Conservation (phyloP, 164 flowering plant genomes). For the Piper betle region DNA sequence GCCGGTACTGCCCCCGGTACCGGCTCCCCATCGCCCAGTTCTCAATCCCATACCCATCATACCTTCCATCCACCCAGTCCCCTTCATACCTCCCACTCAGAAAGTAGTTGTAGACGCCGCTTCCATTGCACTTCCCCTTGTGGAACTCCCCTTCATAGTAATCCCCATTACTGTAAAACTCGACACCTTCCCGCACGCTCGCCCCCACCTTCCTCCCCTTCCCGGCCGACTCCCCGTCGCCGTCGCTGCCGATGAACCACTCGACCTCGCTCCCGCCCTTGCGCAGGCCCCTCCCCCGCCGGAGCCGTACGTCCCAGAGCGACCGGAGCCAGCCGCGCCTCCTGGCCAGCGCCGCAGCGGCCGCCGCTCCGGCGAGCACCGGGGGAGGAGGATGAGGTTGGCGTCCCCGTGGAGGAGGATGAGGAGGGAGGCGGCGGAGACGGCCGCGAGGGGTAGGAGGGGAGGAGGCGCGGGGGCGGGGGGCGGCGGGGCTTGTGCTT, state of each 20-base stretch:
- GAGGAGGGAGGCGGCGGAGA: conserved; percentile 22
- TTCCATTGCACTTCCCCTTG: conserved; percentile 67
- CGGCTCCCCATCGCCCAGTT: conserved; percentile 85
- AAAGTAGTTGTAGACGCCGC: conserved; percentile 76
- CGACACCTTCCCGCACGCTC: conserved; percentile 52
- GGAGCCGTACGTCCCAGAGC: conserved; percentile 19
- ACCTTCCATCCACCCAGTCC: conserved; percentile 86
- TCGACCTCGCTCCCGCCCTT: conserved; percentile 32
- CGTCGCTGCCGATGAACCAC: conserved; percentile 58
- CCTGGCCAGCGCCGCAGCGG: conserved; percentile 6
- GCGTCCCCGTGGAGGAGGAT: conserved; percentile 26
- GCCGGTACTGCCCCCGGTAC: conserved; percentile 69
- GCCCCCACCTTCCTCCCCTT: conserved; percentile 6
- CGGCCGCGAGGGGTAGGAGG: neutral
- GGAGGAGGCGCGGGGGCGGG: conserved; percentile 14
- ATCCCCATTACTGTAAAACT: conserved; percentile 86
- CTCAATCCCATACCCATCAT: conserved; percentile 88
- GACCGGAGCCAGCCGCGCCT: conserved; percentile 18
- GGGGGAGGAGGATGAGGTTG: conserved; percentile 49
- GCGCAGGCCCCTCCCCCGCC: conserved; percentile 1
- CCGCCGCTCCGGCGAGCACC: conserved; percentile 25
- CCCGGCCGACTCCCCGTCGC: conserved; percentile 2
- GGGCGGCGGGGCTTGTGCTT: conserved; percentile 10
- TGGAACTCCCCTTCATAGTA: conserved; percentile 89
- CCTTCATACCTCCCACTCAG: conserved; percentile 85